These are phyloP conservation scores for Chaetomium globosum DNA, from an alignment of 2,329 filamentous ascomycete genomes.

Conservation along the genomic window DNA sequence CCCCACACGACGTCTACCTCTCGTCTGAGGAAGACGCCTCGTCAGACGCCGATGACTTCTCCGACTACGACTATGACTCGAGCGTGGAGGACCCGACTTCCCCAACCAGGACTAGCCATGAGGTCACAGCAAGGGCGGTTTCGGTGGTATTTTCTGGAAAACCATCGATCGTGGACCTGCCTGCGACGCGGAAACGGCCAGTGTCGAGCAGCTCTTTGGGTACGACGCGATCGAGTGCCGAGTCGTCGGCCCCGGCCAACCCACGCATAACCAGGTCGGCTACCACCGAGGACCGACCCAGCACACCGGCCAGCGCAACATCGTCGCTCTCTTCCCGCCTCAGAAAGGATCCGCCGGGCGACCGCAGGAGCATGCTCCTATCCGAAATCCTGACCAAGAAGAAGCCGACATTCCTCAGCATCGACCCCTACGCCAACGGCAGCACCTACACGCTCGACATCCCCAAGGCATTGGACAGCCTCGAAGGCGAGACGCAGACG, in stretches of 20 bases:
- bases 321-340: slow-evolving; percentile 31
- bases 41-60: slow-evolving; percentile 62
- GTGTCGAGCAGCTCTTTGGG: slow-evolving; percentile 47
- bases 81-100: slow-evolving; percentile 37
- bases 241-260: slow-evolving; percentile 33
- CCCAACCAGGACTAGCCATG: slow-evolving; percentile 49
- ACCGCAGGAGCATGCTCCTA: slow-evolving; percentile 51
- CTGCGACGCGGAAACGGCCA: slow-evolving; percentile 47
- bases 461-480: slow-evolving; percentile 32
- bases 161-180: slow-evolving; percentile 59
- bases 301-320: slow-evolving; percentile 32
- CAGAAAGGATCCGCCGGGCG: slow-evolving; percentile 40
- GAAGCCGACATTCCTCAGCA: slow-evolving; percentile 54
- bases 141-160: slow-evolving; percentile 63
- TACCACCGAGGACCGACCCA: slow-evolving; percentile 32
- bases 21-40: slow-evolving; percentile 68
- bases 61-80: slow-evolving; percentile 47
- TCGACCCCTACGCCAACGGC: slow-evolving; percentile 55
- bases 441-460: slow-evolving; percentile 43
- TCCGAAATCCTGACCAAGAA: slow-evolving; percentile 42
- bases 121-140: slow-evolving; percentile 61
- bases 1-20: slow-evolving; percentile 63
- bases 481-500: slow-evolving; percentile 39
- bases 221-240: slow-evolving; percentile 37
- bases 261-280: slow-evolving; percentile 7